Conservation (phyloP, 352 stramenopile genomes). For the Plasmopara viticola region DNA sequence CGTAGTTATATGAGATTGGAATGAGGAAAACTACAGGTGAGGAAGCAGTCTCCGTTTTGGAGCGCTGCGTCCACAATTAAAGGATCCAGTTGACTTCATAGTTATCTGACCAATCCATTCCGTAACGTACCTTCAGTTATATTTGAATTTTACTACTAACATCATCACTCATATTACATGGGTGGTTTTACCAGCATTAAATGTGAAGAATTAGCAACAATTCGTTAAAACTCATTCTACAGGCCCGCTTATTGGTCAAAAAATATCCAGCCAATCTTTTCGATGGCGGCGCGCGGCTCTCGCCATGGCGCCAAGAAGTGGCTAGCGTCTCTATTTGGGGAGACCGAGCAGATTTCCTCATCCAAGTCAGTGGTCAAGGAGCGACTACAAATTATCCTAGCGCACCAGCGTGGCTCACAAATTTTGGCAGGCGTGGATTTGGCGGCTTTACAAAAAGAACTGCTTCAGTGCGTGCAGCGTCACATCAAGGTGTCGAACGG, state of each 20-base stretch:
- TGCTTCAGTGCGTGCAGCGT: conserved; percentile 82
- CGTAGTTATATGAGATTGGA: conserved; percentile 31
- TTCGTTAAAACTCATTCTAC: background rate
- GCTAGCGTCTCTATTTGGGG: conserved; percentile 67
- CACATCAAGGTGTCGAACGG: conserved; percentile 82
- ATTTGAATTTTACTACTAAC: background rate
- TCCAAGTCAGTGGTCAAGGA: conserved; percentile 85
- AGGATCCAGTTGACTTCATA: conserved; percentile 85
- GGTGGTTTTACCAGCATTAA: too few species aligned
- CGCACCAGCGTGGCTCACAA: conserved; percentile 79
- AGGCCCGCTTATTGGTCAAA: background rate
- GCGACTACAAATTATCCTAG: conserved; percentile 85
- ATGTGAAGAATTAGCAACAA: background rate
- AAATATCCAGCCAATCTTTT: background rate
- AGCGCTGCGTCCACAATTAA: conserved; percentile 65
- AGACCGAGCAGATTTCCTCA: conserved; percentile 34
- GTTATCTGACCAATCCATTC: conserved; percentile 70
- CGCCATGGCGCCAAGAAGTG: conserved; percentile 72
- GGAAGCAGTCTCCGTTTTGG: conserved; percentile 66
- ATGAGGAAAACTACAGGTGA: conserved; percentile 77
- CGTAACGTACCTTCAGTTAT: background rate
- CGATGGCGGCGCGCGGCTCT: conserved; percentile 44
- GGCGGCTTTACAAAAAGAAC: conserved; percentile 66
- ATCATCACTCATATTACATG: too few species aligned
- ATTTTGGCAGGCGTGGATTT: conserved; percentile 81